Evolutionary conservation across 1,284 basidiomycete genomes (phyloP).

Genomic region (Volvariella volvacea): DNA sequence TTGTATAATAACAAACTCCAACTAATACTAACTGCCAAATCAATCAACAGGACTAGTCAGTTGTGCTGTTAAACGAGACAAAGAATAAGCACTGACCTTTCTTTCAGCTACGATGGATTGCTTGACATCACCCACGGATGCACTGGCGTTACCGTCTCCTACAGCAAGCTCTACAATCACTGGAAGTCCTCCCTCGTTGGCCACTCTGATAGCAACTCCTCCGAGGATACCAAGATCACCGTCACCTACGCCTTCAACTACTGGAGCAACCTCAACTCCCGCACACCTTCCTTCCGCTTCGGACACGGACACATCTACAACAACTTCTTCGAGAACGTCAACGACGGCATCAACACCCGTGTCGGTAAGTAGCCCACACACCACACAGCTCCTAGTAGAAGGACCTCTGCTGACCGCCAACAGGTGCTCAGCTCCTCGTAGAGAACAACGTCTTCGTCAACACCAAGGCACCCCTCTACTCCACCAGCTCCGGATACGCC

Average conservation of each 20-base stretch:
- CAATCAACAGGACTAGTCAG: no score
- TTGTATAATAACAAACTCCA: not conserved
- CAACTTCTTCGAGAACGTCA: constrained; percentile 36
- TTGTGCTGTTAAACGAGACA: no score
- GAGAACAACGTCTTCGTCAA: constrained; percentile 34
- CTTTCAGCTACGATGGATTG: constrained; percentile 31
- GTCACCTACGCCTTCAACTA: no score
- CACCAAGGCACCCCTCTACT: constrained; percentile 30
- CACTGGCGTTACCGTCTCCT: constrained; percentile 35
- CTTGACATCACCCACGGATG: constrained; percentile 34
- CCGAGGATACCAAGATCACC: constrained; percentile 25
- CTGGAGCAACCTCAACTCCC: constrained; percentile 31
- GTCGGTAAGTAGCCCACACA: constrained; percentile 43
- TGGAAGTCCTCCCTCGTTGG: constrained; percentile 37
- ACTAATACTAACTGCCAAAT: constrained; percentile 1
- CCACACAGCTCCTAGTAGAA: constrained; percentile 18
- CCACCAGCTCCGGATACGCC: constrained; percentile 34
- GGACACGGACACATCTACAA: constrained; percentile 42
- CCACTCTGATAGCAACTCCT: constrained; percentile 34
- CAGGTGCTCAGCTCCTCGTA: constrained; percentile 37
- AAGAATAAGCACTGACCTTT: no score
- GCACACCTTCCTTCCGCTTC: constrained; percentile 35
- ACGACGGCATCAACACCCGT: no score
- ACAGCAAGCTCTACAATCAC: no score
- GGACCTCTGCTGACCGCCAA: constrained; percentile 23